These are phyloP conservation scores for Vaccinium myrtillus DNA, from an alignment of 148 eudicot species.

Conservation along the genomic window DNA sequence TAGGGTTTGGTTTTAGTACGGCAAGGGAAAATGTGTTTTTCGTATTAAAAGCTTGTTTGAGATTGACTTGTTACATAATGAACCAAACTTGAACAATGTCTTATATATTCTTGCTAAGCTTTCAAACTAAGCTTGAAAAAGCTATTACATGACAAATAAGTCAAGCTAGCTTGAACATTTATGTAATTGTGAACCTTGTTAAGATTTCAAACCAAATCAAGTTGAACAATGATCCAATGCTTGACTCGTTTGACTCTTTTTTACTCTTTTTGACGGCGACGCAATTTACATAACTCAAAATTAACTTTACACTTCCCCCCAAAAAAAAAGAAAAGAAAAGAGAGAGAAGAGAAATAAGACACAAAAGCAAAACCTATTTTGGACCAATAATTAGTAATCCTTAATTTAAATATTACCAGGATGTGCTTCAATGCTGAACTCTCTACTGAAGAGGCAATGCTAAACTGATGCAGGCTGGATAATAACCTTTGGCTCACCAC, in stretches of 20 bases:
- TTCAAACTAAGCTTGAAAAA: background rate
- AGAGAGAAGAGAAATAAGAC: no score
- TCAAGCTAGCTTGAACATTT: background rate
- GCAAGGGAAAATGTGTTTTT: background rate
- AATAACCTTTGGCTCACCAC: conserved; percentile 26
- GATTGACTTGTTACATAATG: background rate
- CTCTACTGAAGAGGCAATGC: conserved; percentile 47
- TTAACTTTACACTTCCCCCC: no score
- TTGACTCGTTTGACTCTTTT: background rate
- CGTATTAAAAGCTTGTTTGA: background rate
- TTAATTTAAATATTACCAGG: conserved; percentile 63
- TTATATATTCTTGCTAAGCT: background rate
- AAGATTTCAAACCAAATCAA: background rate
- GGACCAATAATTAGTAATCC: no score
- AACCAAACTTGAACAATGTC: background rate
- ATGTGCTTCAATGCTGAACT: conserved; percentile 28
- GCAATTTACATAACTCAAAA: background rate
- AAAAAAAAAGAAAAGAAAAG: no score
- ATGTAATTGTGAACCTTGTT: background rate
- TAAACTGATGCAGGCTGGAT: conserved; percentile 42
- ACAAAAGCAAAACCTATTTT: no score
- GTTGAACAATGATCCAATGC: background rate
- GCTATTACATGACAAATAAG: background rate
- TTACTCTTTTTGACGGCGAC: no score
- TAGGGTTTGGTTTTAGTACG: background rate